A percentile compares a stretch with the other conserved stretches of the same genome.
These are phyloP conservation scores for Aurantiochytrium sp. DNA, from an alignment of 108 stramenopile genomes.

Conservation along the genomic window DNA sequence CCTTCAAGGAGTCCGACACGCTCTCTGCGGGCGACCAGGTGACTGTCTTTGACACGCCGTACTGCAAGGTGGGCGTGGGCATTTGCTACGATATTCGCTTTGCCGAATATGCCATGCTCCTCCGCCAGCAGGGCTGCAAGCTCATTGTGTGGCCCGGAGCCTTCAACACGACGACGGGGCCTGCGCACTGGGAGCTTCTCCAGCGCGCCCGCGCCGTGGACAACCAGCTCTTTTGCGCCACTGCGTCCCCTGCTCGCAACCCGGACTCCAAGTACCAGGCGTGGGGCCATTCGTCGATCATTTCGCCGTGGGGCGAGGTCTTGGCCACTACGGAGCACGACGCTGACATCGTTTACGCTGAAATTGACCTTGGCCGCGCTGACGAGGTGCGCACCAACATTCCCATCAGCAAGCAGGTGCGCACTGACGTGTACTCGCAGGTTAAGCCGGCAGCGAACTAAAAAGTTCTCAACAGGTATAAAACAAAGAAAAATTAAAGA, in stretches of 20 bases:
- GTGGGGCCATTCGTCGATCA: constrained; percentile 94
- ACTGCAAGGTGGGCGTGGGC: constrained; percentile 82
- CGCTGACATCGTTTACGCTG: constrained; percentile 71
- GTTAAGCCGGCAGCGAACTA: background rate
- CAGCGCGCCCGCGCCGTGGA: constrained; percentile 93
- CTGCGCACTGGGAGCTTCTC: constrained; percentile 95
- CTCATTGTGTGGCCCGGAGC: constrained; percentile 88
- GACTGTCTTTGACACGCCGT: constrained; percentile 67
- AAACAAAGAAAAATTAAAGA: too few relatives aligned
- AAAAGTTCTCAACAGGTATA: background rate
- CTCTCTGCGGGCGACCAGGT: constrained; percentile 62
- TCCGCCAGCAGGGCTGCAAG: constrained; percentile 64
- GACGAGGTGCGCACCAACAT: constrained; percentile 64
- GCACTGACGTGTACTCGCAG: constrained; percentile 43
- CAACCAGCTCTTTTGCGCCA: constrained; percentile 87
- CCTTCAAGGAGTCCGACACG: constrained; percentile 89
- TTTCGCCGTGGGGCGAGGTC: constrained; percentile 92
- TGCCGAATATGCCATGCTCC: constrained; percentile 83
- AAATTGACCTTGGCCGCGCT: constrained; percentile 72
- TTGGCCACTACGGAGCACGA: constrained; percentile 76
- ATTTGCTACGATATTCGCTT: constrained; percentile 99
- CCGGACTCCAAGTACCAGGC: constrained; percentile 84
- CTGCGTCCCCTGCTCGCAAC: constrained; percentile 83
- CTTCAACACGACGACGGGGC: constrained; percentile 96
- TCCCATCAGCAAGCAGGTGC: constrained; percentile 42